Percentiles rank a stretch among this genome's conserved stretches.
phyloP scores from a whole-genome alignment of 768 basidiomycete genomes.

The Lentinula sp. region DNA sequence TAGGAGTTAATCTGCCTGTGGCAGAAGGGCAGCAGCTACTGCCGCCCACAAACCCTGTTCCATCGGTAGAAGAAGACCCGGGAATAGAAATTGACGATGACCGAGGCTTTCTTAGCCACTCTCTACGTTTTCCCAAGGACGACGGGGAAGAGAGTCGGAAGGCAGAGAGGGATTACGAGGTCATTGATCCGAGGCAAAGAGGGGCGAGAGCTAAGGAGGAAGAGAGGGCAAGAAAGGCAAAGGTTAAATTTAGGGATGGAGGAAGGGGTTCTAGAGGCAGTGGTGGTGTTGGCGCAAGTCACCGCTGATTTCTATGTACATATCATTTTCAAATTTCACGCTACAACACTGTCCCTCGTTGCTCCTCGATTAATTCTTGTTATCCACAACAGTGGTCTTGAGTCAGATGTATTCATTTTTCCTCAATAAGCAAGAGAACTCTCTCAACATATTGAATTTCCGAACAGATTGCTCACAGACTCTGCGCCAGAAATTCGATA shows the following conservation, averaged over 20 bases:
- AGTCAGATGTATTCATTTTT: no score
- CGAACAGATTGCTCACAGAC: no score
- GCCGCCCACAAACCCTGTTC: not conserved
- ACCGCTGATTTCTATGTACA: not conserved
- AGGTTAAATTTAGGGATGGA: slow-evolving; percentile 25
- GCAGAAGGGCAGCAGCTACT: slow-evolving; percentile 4
- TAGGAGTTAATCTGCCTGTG: slow-evolving; percentile 12
- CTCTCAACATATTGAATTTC: no score
- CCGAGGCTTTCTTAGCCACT: slow-evolving; percentile 65
- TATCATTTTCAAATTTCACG: not conserved
- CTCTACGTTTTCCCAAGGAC: slow-evolving; percentile 72
- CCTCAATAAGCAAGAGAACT: no score
- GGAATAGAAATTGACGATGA: slow-evolving; percentile 79
- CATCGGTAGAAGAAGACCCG: slow-evolving; percentile 30
- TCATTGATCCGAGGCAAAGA: slow-evolving; percentile 77
- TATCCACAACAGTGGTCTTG: no score
- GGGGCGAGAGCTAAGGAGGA: slow-evolving; percentile 74
- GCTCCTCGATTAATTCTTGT: no score
- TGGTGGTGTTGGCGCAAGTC: slow-evolving; percentile 23
- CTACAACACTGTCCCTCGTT: no score
- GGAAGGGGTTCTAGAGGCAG: slow-evolving; percentile 16
- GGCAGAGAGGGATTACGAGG: slow-evolving; percentile 83
- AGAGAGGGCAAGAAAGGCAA: slow-evolving; percentile 60
- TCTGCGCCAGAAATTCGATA: no score
- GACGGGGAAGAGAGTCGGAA: slow-evolving; percentile 69